Evolutionary conservation across 352 stramenopile species (phyloP).

Genomic region (Globisporangium iwayamae): DNA sequence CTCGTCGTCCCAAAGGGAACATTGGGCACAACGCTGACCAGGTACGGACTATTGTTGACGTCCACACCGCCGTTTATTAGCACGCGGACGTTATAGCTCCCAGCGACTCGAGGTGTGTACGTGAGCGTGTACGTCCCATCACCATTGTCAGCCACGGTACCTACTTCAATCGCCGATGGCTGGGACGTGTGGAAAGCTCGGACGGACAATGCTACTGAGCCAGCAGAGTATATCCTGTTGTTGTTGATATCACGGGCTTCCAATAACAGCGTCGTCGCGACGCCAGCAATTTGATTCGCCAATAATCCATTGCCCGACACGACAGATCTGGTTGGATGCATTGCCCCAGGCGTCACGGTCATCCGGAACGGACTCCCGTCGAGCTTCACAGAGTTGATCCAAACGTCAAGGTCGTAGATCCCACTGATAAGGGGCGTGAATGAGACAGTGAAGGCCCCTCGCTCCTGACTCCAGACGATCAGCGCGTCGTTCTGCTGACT

Average conservation of each 20-base stretch:
- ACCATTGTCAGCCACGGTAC: constrained; percentile 32
- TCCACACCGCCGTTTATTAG: constrained; percentile 27
- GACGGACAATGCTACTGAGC: constrained; percentile 21
- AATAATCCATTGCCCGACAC: constrained; percentile 46
- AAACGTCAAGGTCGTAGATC: constrained; percentile 48
- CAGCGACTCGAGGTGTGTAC: constrained; percentile 41
- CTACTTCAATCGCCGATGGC: constrained; percentile 25
- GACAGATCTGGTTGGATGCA: constrained; percentile 39
- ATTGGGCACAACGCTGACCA: constrained; percentile 46
- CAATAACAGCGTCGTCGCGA: constrained; percentile 34
- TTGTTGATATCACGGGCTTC: constrained; percentile 49
- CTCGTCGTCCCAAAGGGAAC: constrained; percentile 37
- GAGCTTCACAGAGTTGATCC: constrained; percentile 35
- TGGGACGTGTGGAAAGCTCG: constrained; percentile 36
- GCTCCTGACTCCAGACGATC: constrained; percentile 23
- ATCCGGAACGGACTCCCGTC: constrained; percentile 42
- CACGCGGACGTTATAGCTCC: constrained; percentile 47
- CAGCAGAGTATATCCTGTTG: constrained; percentile 52
- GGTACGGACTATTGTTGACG: constrained; percentile 64
- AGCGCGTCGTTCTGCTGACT: constrained; percentile 36
- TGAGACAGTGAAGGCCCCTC: constrained; percentile 24
- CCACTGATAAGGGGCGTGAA: constrained; percentile 40
- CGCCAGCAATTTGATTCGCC: constrained; percentile 39
- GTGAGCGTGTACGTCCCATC: constrained; percentile 49
- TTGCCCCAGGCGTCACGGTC: constrained; percentile 30